Evolutionary conservation across 768 basidiomycete genomes (phyloP).

Genomic region (Phlegmacium glaucopus): DNA sequence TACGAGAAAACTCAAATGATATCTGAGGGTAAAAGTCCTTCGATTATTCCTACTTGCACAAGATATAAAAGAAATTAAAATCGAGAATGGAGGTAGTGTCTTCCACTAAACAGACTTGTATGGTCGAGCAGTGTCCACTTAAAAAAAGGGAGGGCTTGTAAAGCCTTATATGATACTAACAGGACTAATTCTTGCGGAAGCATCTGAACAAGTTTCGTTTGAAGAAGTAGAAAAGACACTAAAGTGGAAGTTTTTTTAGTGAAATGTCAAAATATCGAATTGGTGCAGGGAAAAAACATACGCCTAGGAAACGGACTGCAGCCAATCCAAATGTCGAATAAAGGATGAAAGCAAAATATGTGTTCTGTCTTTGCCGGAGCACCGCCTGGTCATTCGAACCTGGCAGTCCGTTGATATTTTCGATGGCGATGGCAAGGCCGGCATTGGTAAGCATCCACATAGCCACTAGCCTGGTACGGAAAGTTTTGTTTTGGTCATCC

Average conservation of each 20-base stretch:
- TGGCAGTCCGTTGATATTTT: conserved; percentile 66
- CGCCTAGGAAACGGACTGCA: conserved; percentile 70
- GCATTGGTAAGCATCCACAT: conserved; percentile 79
- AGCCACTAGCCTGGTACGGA: conserved; percentile 85
- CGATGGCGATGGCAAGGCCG: conserved; percentile 66
- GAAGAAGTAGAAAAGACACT: conserved; percentile 85
- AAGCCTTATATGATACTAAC: neutral
- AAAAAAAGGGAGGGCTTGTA: too few species aligned
- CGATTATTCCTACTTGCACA: too few species aligned
- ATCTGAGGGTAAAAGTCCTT: too few species aligned
- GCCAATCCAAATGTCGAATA: conserved; percentile 78
- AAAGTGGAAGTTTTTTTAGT: conserved; percentile 2
- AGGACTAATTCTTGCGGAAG: conserved; percentile 68
- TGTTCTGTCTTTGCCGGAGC: conserved; percentile 41
- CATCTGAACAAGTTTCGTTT: conserved; percentile 79
- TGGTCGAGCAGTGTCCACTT: neutral
- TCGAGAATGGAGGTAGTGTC: too few species aligned
- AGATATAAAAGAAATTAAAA: too few species aligned
- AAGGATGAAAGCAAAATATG: conserved; percentile 75
- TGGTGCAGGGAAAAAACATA: conserved; percentile 34
- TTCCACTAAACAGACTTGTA: too few species aligned
- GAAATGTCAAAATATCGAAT: neutral
- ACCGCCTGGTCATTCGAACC: conserved; percentile 38
- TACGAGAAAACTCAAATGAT: too few species aligned
- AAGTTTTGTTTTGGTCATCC: conserved; percentile 90